phyloP scores from a whole-genome alignment of 371 early-diverging fungal species.

The Mortierella sp. region DNA sequence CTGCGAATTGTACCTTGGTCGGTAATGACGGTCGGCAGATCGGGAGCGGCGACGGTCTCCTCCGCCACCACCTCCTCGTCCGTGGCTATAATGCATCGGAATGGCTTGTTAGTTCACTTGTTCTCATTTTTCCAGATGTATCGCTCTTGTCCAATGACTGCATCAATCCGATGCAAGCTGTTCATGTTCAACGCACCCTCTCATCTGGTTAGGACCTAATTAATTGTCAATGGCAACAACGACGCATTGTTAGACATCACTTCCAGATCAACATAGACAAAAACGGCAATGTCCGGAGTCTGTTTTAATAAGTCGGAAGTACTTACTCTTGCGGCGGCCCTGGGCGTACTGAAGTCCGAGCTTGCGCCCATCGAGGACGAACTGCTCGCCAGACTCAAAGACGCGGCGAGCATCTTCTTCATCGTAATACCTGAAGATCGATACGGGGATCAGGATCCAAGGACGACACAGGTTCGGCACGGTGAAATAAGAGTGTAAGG shows the following conservation, averaged over 20 bases:
- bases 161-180: background rate
- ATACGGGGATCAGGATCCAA: background rate
- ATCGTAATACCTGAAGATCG: conserved; percentile 26
- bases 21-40: conserved; percentile 33
- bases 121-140: background rate
- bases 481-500: conserved; percentile 11
- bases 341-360: conserved; percentile 40
- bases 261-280: background rate
- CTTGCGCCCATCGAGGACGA: conserved; percentile 29
- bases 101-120: background rate
- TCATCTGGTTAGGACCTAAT: conserved; percentile 32
- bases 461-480: background rate
- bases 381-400: conserved; percentile 34
- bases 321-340: conserved; percentile 45
- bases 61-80: conserved; percentile 10
- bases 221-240: no score
- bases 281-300: background rate
- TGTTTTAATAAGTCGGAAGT: background rate
- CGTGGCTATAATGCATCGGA: conserved; percentile 4
- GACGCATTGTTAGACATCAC: background rate
- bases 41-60: conserved; percentile 32
- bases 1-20: conserved; percentile 23
- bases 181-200: conserved; percentile 6
- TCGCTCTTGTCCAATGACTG: background rate
- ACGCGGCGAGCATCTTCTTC: conserved; percentile 40